These are phyloP conservation scores for Drechslera avenae DNA, from an alignment of 2,329 filamentous ascomycete species.

Conservation along the genomic window DNA sequence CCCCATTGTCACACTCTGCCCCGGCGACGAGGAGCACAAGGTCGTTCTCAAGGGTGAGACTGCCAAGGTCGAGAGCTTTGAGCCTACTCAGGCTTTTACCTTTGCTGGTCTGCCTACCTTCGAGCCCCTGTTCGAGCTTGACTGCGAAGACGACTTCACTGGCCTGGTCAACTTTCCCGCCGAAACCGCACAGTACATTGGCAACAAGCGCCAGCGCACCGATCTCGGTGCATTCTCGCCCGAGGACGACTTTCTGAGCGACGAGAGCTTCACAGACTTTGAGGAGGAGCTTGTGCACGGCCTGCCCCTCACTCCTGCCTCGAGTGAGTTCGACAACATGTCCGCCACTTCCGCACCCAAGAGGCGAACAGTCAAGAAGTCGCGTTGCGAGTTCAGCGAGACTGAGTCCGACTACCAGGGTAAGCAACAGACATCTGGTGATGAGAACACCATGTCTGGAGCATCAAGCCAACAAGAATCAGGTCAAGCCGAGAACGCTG, in stretches of 20 bases:
- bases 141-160: conserved; percentile 88
- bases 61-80: conserved; percentile 46
- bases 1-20: conserved; percentile 64
- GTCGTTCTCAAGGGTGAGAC: conserved; percentile 56
- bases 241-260: conserved; percentile 78
- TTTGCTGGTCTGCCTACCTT: conserved; percentile 71
- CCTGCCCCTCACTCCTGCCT: conserved; percentile 65
- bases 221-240: conserved; percentile 64
- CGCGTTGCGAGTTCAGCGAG: conserved; percentile 39
- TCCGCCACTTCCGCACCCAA: conserved; percentile 24
- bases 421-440: conserved; percentile 42
- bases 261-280: conserved; percentile 76
- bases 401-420: conserved; percentile 45
- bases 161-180: conserved; percentile 72
- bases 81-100: conserved; percentile 44
- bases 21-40: conserved; percentile 66
- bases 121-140: conserved; percentile 85
- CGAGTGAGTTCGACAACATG: conserved; percentile 54
- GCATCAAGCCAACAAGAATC: conserved; percentile 46
- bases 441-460: conserved; percentile 42
- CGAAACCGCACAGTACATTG: conserved; percentile 64
- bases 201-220: conserved; percentile 74
- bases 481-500: conserved; percentile 51
- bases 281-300: conserved; percentile 70
- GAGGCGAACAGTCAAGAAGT: conserved; percentile 39